Base-by-base conservation (phyloP, 2,329 filamentous ascomycete genomes). In the Fusarium circinatum region DNA sequence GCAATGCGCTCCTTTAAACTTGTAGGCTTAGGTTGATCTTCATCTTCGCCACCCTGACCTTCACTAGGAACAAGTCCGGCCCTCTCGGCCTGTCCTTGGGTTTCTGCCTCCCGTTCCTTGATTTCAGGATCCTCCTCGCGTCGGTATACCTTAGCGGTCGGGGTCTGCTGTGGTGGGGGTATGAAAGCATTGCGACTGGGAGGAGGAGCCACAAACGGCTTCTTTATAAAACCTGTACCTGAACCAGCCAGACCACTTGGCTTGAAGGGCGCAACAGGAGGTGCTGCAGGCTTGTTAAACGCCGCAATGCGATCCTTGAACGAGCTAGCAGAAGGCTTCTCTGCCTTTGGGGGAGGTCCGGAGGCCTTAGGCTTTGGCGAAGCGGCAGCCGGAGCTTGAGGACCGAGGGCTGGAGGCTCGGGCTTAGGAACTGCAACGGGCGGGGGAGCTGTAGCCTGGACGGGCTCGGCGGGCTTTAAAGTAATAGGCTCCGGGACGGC, bases 271-370 rank as follows among this genome's bases (percentile, higher is more conserved):
- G 94, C 90, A 68, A 96, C 86, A 14, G 96, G 96, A 6, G 95
- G 91, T 11, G 95, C 94, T 42, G 93, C 90, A 49, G 94, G 87
- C 81, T 96, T 96, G 83, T 99, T 99, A 85, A 99, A 99, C 49
- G 96, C 96, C 39, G 96, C 96, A 80, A 99, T 98, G 71, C 96
- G 93, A 83, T 98, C 96, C 80, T 90, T 95, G 85, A 99, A 98
- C 5, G 96, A 94, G 79, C 89, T 93, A 51, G 86, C 87, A 17
- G 83, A 81, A 34, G 95, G 94, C 82, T 97, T 98, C 76, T 94
- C 94, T 15, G 86, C 83, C 15, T 88, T 87, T 18, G 94, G 92
- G 44, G 93, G 92, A 28, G 91, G 87, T 68, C 89, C 90, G 63
- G 85, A 86, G 62, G 85, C 81, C 76, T 86, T 88, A 15, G 79